Conservation (phyloP, 805 yeast species). For the Metschnikowia proteae region DNA sequence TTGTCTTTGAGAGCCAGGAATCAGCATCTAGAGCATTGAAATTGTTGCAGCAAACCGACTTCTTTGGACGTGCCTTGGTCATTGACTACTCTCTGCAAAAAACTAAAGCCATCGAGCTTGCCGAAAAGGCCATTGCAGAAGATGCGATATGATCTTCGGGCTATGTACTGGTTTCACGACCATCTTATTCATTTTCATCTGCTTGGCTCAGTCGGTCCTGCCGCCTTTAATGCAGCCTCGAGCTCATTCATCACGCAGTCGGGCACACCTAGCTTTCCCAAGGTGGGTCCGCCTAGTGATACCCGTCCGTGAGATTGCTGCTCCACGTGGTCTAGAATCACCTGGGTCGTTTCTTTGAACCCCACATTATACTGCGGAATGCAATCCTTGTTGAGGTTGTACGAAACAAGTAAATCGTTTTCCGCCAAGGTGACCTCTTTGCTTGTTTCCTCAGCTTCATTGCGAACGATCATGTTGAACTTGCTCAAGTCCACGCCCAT, state of each 20-base stretch:
- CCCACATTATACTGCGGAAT: conserved; percentile 82
- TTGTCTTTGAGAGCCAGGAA: conserved; percentile 45
- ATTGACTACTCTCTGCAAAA: conserved; percentile 37
- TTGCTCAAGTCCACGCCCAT: conserved; percentile 22
- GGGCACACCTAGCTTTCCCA: conserved; percentile 78
- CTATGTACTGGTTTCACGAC: background rate
- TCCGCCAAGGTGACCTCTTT: conserved; percentile 16
- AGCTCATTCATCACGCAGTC: conserved; percentile 72
- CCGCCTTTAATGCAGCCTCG: conserved; percentile 43
- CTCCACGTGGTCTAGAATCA: conserved; percentile 31
- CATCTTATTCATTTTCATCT: background rate
- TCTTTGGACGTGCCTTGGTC: conserved; percentile 48
- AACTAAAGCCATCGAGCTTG: conserved; percentile 23
- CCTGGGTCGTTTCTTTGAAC: conserved; percentile 43
- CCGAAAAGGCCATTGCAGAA: conserved; percentile 9
- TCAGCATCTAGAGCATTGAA: conserved; percentile 52
- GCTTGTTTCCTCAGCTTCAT: conserved; percentile 20
- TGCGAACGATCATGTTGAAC: conserved; percentile 24
- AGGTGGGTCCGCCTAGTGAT: conserved; percentile 77
- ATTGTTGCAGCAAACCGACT: conserved; percentile 41
- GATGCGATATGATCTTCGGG: background rate
- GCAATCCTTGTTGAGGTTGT: conserved; percentile 43
- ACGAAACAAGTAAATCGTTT: conserved; percentile 31
- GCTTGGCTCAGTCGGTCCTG: background rate
- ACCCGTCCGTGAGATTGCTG: conserved; percentile 28